phyloP scores from a whole-genome alignment of 768 basidiomycete genomes.

The Lenzites betulinus region DNA sequence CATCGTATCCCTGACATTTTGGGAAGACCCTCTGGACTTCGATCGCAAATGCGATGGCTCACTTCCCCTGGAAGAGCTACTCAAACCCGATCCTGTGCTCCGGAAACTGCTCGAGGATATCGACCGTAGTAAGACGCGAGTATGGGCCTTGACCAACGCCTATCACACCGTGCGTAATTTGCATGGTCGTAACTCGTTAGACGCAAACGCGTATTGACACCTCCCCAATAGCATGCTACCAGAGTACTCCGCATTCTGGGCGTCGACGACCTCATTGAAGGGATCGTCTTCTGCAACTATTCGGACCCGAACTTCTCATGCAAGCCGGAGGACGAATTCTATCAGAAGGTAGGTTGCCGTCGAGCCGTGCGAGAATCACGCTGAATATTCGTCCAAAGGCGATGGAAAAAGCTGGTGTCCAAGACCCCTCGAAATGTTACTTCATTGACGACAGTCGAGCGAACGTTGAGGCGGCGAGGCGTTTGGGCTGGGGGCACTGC shows the following conservation, averaged over 20 bases:
- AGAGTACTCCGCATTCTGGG: conserved; percentile 76
- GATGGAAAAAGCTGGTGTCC: conserved; percentile 57
- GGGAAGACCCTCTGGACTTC: conserved; percentile 78
- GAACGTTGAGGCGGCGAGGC: conserved; percentile 69
- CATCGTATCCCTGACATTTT: not conserved
- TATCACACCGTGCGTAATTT: conserved; percentile 59
- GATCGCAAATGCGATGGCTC: conserved; percentile 83
- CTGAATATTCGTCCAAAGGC: conserved; percentile 47
- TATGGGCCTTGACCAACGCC: conserved; percentile 89
- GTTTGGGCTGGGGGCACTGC: conserved; percentile 70
- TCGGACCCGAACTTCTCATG: conserved; percentile 63
- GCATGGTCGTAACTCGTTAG: not conserved
- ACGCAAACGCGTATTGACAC: not conserved
- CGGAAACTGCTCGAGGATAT: conserved; percentile 77
- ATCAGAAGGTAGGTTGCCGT: conserved; percentile 49
- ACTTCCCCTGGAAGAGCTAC: conserved; percentile 79
- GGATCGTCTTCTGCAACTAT: conserved; percentile 82
- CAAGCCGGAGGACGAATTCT: conserved; percentile 80
- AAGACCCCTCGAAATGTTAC: conserved; percentile 69
- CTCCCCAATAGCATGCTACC: conserved; percentile 63
- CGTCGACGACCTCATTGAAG: conserved; percentile 71
- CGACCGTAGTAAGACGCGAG: conserved; percentile 71
- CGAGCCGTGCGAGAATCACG: not conserved
- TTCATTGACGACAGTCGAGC: conserved; percentile 78
- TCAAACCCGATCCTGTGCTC: conserved; percentile 61